phyloP scores from a whole-genome alignment of 805 yeast genomes.

The Nakazawaea pomicola region DNA sequence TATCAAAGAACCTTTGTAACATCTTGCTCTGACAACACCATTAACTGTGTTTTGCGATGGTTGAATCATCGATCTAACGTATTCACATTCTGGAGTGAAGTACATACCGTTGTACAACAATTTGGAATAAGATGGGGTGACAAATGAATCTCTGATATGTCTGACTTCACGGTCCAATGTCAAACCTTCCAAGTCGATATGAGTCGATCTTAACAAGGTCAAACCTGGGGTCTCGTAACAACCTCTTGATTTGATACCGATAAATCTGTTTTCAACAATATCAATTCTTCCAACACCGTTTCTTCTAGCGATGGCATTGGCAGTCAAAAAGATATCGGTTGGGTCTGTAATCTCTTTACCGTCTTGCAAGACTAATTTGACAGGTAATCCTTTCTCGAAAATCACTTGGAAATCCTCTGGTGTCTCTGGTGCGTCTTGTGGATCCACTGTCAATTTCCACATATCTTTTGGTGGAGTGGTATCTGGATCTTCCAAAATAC shows the following conservation, averaged over 20 bases:
- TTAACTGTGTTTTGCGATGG: conserved; percentile 95
- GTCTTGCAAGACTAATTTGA: conserved; percentile 65
- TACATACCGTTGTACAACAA: conserved; percentile 95
- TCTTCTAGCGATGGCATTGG: conserved; percentile 95
- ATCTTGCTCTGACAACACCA: conserved; percentile 91
- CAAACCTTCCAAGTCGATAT: conserved; percentile 94
- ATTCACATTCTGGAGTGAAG: conserved; percentile 98
- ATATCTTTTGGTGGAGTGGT: conserved; percentile 99
- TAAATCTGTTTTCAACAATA: conserved; percentile 98
- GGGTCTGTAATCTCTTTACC: conserved; percentile 73
- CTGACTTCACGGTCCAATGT: conserved; percentile 97
- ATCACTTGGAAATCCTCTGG: conserved; percentile 87
- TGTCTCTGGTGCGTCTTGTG: conserved; percentile 86
- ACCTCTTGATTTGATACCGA: conserved; percentile 98
- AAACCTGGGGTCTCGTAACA: conserved; percentile 99
- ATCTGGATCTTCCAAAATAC: conserved; percentile 97
- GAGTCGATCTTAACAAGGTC: conserved; percentile 88
- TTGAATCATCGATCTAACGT: conserved; percentile 84
- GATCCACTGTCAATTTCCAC: conserved; percentile 99
- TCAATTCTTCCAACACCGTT: conserved; percentile 99
- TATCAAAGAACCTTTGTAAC: conserved; percentile 83
- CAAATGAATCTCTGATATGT: conserved; percentile 93
- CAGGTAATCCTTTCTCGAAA: conserved; percentile 85
- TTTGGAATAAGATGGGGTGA: conserved; percentile 86
- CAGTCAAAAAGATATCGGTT: conserved; percentile 86